Evolutionary conservation across 2,329 filamentous ascomycete species (phyloP), one percentile per base, ranked within the genome.

Genomic region (Pyrenophora graminea): DNA sequence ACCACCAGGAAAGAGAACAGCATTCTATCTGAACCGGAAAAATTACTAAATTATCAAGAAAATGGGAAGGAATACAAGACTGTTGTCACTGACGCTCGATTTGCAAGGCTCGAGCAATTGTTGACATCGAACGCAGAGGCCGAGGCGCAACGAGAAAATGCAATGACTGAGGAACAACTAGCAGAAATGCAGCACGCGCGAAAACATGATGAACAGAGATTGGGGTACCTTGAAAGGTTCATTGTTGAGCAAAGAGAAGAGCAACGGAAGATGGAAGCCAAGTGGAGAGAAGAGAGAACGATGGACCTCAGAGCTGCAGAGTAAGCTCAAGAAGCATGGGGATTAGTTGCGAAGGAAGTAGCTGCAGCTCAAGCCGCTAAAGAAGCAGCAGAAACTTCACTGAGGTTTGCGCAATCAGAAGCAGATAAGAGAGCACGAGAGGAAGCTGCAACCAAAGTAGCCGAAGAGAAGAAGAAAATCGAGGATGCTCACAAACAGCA

Each of bases 61-160:
- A 9, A 25, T 2, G 23, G 7, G 23, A 25, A 7, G 2, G 8
- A 25, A 6, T 2, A 25, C 6, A 25, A 25, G 4, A 6, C 8
- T 25, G 8, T 9, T 9, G 23, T 8, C 4, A 25, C 23, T 7
- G 44, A 56, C 15, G 23, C 46, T 3, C 42, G 27, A 12, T 45
- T 58, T n/a, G 36, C 44, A 8, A 59, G 17, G n/a, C 37, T 59
- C 6, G 34, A 53, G 34, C 32, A 52, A 7, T 2, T 59, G 8
- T 44, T 61, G 1, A 37, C 39, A 9, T 34, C 19, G 10, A 51
- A 58, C 23, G 39, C 55, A 33, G 58, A 59, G 33, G 33, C 33
- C 10, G 36, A 49, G 7, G 39, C 21, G 2, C 23, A 45, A 34
- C 19, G 3, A 12, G 48, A 55, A 40, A 48, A 45, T 38, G 36